phyloP scores from a whole-genome alignment of 2,329 filamentous ascomycete genomes.

The Thyridium curvatum region DNA sequence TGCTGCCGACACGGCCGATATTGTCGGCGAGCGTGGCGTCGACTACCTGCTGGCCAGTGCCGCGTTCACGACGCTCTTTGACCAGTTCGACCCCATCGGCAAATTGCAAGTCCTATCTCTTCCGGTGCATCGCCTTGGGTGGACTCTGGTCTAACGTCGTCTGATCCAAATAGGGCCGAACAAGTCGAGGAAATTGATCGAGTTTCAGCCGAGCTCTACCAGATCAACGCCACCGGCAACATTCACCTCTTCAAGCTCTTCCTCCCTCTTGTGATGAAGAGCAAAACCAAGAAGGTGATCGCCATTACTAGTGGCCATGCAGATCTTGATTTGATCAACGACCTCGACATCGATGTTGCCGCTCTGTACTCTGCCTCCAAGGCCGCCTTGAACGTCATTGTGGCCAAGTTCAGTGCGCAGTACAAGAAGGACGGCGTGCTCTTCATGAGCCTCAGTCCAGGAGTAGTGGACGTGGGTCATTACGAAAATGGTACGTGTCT shows the following conservation, averaged over 20 bases:
- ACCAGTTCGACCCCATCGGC: constrained; percentile 23
- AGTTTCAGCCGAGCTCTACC: constrained; percentile 23
- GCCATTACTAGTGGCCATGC: constrained; percentile 40
- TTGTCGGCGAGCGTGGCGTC: constrained; percentile 19
- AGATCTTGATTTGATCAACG: constrained; percentile 35
- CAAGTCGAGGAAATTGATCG: constrained; percentile 24
- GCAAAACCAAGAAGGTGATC: constrained; percentile 47
- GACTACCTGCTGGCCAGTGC: constrained; percentile 50
- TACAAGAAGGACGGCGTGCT: constrained; percentile 43
- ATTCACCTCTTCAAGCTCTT: constrained; percentile 48
- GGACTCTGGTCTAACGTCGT: too few relatives aligned
- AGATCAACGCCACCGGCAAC: constrained; percentile 44
- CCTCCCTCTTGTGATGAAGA: constrained; percentile 43
- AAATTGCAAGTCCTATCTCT: constrained; percentile 31
- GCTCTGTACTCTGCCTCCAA: constrained; percentile 42
- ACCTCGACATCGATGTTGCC: constrained; percentile 23
- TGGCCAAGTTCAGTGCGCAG: constrained; percentile 46
- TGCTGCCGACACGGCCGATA: constrained; percentile 10
- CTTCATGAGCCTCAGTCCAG: constrained; percentile 45
- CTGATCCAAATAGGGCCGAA: constrained; percentile 14
- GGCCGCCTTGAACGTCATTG: constrained; percentile 43
- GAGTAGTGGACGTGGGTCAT: constrained; percentile 37
- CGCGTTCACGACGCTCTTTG: constrained; percentile 22
- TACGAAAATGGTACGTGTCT: constrained; percentile 16
- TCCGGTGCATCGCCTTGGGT: too few relatives aligned